These are phyloP conservation scores for Podila epigama DNA, from an alignment of 192 early-diverging fungal species.

Conservation along the genomic window DNA sequence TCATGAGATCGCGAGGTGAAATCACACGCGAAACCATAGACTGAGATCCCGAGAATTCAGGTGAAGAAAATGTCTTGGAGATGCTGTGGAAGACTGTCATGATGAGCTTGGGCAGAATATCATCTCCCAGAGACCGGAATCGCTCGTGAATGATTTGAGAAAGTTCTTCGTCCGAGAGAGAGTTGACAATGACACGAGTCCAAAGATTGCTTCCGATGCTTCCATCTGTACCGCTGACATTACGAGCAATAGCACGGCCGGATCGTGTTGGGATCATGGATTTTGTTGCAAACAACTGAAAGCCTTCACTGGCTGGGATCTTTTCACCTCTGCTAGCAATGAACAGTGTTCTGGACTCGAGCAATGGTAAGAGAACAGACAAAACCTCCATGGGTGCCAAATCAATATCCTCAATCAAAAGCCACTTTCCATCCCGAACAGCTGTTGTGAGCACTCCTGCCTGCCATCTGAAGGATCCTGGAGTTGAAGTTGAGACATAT, in stretches of 20 bases:
- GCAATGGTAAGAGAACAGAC: conserved; percentile 87
- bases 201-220: conserved; percentile 76
- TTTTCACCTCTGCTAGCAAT: conserved; percentile 90
- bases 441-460: conserved; percentile 92
- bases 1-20: conserved; percentile 88
- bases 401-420: conserved; percentile 98
- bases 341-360: conserved; percentile 90
- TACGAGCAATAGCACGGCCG: conserved; percentile 50
- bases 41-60: conserved; percentile 44
- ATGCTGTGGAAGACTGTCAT: conserved; percentile 62
- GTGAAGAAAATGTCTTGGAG: conserved; percentile 17
- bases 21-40: conserved; percentile 63
- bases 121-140: conserved; percentile 59
- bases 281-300: conserved; percentile 93
- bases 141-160: conserved; percentile 63
- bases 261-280: conserved; percentile 62
- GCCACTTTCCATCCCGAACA: conserved; percentile 90
- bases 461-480: conserved; percentile 96
- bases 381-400: conserved; percentile 94
- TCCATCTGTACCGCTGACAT: conserved; percentile 53
- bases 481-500: conserved; percentile 90
- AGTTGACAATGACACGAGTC: conserved; percentile 76
- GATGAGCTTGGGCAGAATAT: conserved; percentile 57
- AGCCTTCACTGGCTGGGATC: conserved; percentile 82
- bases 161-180: conserved; percentile 70